Evolutionary conservation across 371 early-diverging fungal genomes (phyloP).

Genomic region (Zancudomyces culisetae): DNA sequence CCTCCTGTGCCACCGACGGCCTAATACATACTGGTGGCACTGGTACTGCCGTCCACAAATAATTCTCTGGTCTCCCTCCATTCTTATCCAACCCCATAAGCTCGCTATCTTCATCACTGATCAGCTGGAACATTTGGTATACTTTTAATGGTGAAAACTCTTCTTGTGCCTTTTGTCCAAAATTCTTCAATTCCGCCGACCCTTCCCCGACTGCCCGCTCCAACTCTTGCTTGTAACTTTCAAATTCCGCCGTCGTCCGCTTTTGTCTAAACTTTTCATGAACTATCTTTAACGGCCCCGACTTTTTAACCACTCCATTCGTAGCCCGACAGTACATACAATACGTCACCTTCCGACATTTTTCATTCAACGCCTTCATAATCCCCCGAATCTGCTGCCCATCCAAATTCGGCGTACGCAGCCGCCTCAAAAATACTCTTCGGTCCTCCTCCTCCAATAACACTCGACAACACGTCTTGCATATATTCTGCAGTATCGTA

Average conservation of each 20-base stretch:
- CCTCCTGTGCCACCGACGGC: slow-evolving; percentile 91
- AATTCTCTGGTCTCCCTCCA: slow-evolving; percentile 75
- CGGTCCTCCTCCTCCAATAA: slow-evolving; percentile 69
- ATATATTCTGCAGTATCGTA: slow-evolving; percentile 86
- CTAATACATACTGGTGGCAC: slow-evolving; percentile 97
- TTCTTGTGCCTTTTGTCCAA: slow-evolving; percentile 71
- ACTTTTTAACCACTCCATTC: slow-evolving; percentile 91
- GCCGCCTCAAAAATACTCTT: slow-evolving; percentile 40
- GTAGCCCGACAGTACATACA: slow-evolving; percentile 74
- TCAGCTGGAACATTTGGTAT: slow-evolving; percentile 64
- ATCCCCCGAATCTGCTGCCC: slow-evolving; percentile 51
- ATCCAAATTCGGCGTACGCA: slow-evolving; percentile 67
- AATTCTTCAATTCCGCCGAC: slow-evolving; percentile 51
- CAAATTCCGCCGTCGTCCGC: slow-evolving; percentile 51
- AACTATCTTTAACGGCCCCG: slow-evolving; percentile 85
- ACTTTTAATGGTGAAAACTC: slow-evolving; percentile 89
- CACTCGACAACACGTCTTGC: slow-evolving; percentile 87
- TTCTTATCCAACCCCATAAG: slow-evolving; percentile 76
- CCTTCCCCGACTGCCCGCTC: slow-evolving; percentile 44
- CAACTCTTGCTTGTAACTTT: slow-evolving; percentile 49
- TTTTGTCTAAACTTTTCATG: slow-evolving; percentile 84
- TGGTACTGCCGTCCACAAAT: slow-evolving; percentile 81
- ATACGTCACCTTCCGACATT: slow-evolving; percentile 72
- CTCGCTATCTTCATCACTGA: slow-evolving; percentile 74
- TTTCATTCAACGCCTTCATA: slow-evolving; percentile 63